A percentile compares a stretch with the other conserved stretches of the same genome.
Conservation (phyloP, 2,329 filamentous ascomycete species). For the Curvularia eragrostidis region DNA sequence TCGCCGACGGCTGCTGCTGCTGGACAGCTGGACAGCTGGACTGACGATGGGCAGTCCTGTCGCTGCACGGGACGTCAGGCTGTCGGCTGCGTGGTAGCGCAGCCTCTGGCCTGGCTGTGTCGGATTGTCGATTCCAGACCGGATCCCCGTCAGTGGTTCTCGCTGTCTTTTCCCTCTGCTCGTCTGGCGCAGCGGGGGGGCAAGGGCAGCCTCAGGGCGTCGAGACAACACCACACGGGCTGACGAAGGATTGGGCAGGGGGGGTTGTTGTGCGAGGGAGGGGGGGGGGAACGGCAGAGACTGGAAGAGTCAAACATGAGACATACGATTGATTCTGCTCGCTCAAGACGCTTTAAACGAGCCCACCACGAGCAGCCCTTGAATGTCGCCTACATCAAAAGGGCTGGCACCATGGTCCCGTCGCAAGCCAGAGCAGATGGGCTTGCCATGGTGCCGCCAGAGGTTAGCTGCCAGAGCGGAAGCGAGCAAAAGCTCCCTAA, state of each 20-base stretch:
- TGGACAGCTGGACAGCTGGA: neutral
- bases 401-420: constrained; percentile 16
- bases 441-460: constrained; percentile 25
- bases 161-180: neutral
- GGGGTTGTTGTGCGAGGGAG: constrained; percentile 30
- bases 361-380: constrained; percentile 27
- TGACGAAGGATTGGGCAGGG: constrained; percentile 38
- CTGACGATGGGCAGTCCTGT: neutral
- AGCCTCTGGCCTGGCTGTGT: neutral
- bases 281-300: constrained; percentile 30
- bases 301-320: constrained; percentile 34
- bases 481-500: constrained; percentile 37
- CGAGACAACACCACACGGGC: constrained; percentile 33
- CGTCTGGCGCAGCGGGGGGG: neutral
- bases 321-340: constrained; percentile 33
- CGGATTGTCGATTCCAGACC: neutral
- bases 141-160: neutral
- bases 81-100: constrained; percentile 10
- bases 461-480: constrained; percentile 19
- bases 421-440: constrained; percentile 16
- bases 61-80: constrained; percentile 25
- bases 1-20: constrained; percentile 21
- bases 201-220: constrained; percentile 12
- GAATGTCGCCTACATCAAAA: constrained; percentile 32
- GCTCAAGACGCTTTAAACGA: constrained; percentile 33